Evolutionary conservation across 257 asterid species (phyloP), one percentile per base, ranked within the genome.

Genomic region (Fraxinus anomala): DNA sequence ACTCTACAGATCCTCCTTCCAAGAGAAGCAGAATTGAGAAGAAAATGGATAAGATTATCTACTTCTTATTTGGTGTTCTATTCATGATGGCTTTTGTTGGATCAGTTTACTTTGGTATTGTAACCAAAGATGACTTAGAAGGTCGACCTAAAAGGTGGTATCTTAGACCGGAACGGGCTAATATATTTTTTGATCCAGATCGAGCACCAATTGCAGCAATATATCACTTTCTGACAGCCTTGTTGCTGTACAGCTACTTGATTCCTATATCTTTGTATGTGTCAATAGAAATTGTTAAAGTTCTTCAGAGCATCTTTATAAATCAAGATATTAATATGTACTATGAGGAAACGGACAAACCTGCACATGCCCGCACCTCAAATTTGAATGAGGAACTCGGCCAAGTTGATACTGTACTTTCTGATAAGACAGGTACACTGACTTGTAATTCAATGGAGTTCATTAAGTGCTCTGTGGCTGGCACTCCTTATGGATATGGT

Each of bases 391-490:
- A 95, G 75, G 99, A 95, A 59, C 84, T 95, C 3, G 99, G 99
- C 37, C 99, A 95, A 81, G 98, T 95, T 47, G 82, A 93, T 66
- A 95, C 99, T 0, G 84, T 95, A 31, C 97, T 95, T 73, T 95
- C 99, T 6, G 99, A 95, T 74, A 95, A 95, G 81, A 95, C 99
- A 0, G 99, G 99, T 17, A 95, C 99, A 4, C 79, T 95, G 82
- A 95, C 99, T 44, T 90, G 96, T 79, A 95, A 95, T 75, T 90
- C 96, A 7, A 95, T 95, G 99, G 99, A 95, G 87, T 95, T 95
- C 81, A 90, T 95, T 30, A 95, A 95, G 86, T 95, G 97, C 79
- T 91, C 98, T 0, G 81, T 92, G 42, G 96, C 93, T 24, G 99
- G 97, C 17, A 90, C 89, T 39, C 96, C 96, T 73, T 92, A 95